Base-by-base conservation (phyloP, 495 filamentous ascomycete species). In the Hypoxylon lienhwacheense region DNA sequence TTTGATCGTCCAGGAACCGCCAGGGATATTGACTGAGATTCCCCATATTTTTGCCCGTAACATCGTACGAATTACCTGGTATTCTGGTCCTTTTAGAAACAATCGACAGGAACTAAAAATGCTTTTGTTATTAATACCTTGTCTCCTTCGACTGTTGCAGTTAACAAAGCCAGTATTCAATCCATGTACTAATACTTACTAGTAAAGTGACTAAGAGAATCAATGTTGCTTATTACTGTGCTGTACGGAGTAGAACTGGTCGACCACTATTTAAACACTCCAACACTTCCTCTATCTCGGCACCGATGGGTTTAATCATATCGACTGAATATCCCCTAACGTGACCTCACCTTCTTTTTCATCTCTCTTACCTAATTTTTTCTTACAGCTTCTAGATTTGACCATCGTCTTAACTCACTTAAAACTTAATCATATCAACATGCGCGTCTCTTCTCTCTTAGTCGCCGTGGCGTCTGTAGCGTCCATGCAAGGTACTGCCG, bases 361-460 rank as follows among this genome's bases (percentile, higher is more conserved):
- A 19, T 31, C 28, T 50, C 22, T 12, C 16, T 55, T 48, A 20
- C 25, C 29, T 35, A 53, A 33, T 40, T 48, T 28, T 15, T 21
- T 14, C 0, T 6, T 11, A 42, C 20, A 24, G n/a, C n/a, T n/a
- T n/a, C n/a, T 29, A 37, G 7, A 40, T 48, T 43, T 28, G 15
- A 45, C 37, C 26, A 5, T 42, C 10, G 15, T 41, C 40, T 25
- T n/a, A n/a, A 40, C 14, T 45, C 10, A 14, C 25, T 5, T 16
- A 25, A 25, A 24, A 35, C 0, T 25, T 33, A 25, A 24, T 28
- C 0, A 19, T 33, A 32, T 44, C 50, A 62, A 57, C 6, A 67
- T 67, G 65, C 65, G 59, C 29, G 48, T 53, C 44, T 47, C 53
- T 54, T 48, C 54, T 24, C 25, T 67, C 16, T 26, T 67, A 44